A percentile compares a stretch with the other conserved stretches of the same genome.
These are phyloP conservation scores for Asterochloris sp. DNA, from an alignment of 139 green algal genomes.

Conservation along the genomic window DNA sequence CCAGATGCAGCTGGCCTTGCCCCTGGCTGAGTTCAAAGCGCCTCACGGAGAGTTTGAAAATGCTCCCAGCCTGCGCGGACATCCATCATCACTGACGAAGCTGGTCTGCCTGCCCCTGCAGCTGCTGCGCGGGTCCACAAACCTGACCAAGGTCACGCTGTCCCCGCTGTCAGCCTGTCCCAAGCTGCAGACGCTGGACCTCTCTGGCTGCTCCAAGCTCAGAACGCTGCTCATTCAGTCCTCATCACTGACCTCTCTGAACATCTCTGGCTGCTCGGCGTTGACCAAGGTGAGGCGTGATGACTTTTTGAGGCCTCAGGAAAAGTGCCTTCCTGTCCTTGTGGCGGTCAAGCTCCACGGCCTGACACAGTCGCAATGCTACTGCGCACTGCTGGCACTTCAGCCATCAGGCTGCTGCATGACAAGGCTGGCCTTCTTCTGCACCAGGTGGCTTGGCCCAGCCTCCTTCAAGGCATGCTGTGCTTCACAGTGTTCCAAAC, in stretches of 20 bases:
- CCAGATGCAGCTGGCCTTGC: neutral
- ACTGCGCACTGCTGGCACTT: too few species aligned
- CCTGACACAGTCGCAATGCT: neutral
- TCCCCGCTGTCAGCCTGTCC: conserved; percentile 58
- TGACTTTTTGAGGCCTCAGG: neutral
- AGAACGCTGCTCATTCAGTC: conserved; percentile 68
- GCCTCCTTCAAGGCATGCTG: neutral
- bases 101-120: neutral
- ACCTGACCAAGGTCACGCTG: conserved; percentile 65
- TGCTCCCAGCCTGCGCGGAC: too few species aligned
- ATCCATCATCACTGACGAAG: too few species aligned
- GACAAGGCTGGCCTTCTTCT: neutral
- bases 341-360: neutral
- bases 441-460: neutral
- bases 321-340: neutral
- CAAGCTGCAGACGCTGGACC: conserved; percentile 52
- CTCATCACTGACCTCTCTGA: conserved; percentile 43
- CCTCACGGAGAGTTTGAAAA: neutral
- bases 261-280: conserved; percentile 43
- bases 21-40: neutral
- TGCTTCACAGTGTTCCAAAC: neutral
- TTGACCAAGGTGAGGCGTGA: conserved; percentile 53
- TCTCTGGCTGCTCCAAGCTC: conserved; percentile 51
- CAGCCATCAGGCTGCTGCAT: too few species aligned
- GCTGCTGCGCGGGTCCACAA: conserved; percentile 48